Percentiles rank a stretch among this genome's conserved stretches.
Evolutionary conservation across 1,139 yeast species (phyloP).

Genomic region (Groenewaldozyma auringiensis): DNA sequence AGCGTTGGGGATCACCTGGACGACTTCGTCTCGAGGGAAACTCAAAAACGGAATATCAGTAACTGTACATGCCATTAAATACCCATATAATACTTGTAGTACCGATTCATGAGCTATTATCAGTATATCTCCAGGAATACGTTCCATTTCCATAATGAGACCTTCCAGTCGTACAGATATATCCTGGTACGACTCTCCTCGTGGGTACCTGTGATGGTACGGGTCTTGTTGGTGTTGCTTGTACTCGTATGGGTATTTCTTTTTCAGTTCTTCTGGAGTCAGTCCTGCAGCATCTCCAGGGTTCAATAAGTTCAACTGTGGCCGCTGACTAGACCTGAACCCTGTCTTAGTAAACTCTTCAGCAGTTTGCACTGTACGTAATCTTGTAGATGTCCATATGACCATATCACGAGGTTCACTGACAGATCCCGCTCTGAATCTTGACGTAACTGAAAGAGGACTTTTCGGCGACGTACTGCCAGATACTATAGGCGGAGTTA

Average conservation of each 20-base stretch:
- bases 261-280: constrained; percentile 49
- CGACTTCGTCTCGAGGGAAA: constrained; percentile 74
- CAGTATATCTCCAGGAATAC: constrained; percentile 79
- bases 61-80: constrained; percentile 86
- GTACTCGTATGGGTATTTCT: constrained; percentile 61
- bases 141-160: constrained; percentile 81
- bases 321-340: constrained; percentile 60
- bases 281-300: constrained; percentile 84
- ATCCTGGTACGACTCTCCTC: constrained; percentile 94
- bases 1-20: constrained; percentile 83
- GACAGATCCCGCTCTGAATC: constrained; percentile 3
- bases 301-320: constrained; percentile 78
- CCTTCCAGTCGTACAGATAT: constrained; percentile 93
- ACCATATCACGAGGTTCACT: constrained; percentile 23
- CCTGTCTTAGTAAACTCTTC: constrained; percentile 53
- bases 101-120: constrained; percentile 93
- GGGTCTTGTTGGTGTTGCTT: constrained; percentile 65
- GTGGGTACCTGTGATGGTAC: constrained; percentile 83
- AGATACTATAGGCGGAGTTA: constrained; percentile 6
- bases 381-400: constrained; percentile 90
- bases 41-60: constrained; percentile 72
- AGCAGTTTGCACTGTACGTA: constrained; percentile 76
- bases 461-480: background rate
- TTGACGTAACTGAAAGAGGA: background rate
- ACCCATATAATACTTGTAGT: constrained; percentile 82